Percentiles rank a stretch among this genome's conserved stretches.
Conservation (phyloP, 345 rosid genomes). For the Brassica napus region DNA sequence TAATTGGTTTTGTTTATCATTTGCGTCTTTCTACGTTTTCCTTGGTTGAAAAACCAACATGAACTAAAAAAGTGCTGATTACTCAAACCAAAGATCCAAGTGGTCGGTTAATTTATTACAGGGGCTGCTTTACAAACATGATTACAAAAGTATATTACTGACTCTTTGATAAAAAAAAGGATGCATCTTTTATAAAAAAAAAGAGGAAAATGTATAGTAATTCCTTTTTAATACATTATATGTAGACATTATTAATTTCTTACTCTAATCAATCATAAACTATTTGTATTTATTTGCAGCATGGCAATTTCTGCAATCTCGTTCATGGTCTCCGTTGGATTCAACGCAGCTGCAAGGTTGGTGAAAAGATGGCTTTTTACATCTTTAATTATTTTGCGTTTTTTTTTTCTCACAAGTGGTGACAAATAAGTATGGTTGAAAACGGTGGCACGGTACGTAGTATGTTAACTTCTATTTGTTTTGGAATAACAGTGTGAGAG, state of each 20-base stretch:
- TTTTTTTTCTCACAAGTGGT: no score
- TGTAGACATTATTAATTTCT: neutral
- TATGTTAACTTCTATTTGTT: no score
- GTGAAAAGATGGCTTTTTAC: neutral
- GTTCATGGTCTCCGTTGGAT: constrained; percentile 65
- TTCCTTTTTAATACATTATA: neutral
- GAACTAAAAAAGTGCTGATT: constrained; percentile 1
- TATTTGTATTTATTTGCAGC: constrained; percentile 39
- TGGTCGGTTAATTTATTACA: neutral
- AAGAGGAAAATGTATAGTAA: neutral
- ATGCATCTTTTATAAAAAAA: no score
- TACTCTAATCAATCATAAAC: neutral
- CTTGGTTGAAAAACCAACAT: neutral
- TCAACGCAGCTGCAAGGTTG: constrained; percentile 80
- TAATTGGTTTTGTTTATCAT: neutral
- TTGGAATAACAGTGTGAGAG: constrained; percentile 48
- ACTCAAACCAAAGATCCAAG: neutral
- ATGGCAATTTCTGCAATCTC: constrained; percentile 62
- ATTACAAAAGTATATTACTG: neutral
- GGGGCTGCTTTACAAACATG: neutral
- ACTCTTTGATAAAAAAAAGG: neutral
- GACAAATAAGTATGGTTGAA: neutral
- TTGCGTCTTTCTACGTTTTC: neutral
- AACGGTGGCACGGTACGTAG: neutral
- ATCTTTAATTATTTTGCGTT: neutral